These are phyloP conservation scores for Penicillium egyptiacum DNA, from an alignment of 495 filamentous ascomycete species.

Conservation along the genomic window DNA sequence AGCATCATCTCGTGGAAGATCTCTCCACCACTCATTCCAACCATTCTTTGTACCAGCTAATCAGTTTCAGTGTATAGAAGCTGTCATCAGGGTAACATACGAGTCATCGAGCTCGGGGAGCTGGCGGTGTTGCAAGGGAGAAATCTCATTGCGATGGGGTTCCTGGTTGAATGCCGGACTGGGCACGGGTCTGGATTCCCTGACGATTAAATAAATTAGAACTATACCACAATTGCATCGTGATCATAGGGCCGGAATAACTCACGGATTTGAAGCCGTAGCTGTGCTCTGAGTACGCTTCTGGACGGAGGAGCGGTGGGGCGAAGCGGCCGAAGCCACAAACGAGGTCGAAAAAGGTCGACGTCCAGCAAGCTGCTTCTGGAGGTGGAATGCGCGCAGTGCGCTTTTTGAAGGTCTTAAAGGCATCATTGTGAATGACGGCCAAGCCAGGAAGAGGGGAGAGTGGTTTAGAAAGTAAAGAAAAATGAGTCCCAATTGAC, in stretches of 20 bases:
- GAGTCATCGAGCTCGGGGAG: constrained; percentile 71
- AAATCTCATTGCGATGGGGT: constrained; percentile 60
- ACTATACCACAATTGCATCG: neutral
- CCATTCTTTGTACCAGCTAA: constrained; percentile 60
- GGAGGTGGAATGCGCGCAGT: constrained; percentile 45
- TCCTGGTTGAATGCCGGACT: constrained; percentile 72
- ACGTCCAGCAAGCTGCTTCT: constrained; percentile 40
- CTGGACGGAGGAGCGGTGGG: constrained; percentile 46
- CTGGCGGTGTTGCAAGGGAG: constrained; percentile 63
- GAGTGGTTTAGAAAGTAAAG: constrained; percentile 17
- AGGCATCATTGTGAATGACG: constrained; percentile 49
- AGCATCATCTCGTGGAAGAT: constrained; percentile 99
- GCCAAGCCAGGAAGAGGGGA: constrained; percentile 31
- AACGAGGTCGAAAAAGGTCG: constrained; percentile 45
- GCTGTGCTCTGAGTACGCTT: constrained; percentile 54
- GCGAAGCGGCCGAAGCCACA: constrained; percentile 44
- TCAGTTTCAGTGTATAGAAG: constrained; percentile 11
- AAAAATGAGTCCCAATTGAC: constrained; percentile 21
- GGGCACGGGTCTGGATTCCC: constrained; percentile 55
- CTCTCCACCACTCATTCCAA: constrained; percentile 91
- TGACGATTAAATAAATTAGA: constrained; percentile 13
- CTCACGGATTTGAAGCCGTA: constrained; percentile 47
- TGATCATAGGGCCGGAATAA: neutral
- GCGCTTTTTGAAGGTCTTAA: constrained; percentile 51
- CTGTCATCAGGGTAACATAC: constrained; percentile 35